Conservation (phyloP, 306 rosid species). For the Abrus precatorius region DNA sequence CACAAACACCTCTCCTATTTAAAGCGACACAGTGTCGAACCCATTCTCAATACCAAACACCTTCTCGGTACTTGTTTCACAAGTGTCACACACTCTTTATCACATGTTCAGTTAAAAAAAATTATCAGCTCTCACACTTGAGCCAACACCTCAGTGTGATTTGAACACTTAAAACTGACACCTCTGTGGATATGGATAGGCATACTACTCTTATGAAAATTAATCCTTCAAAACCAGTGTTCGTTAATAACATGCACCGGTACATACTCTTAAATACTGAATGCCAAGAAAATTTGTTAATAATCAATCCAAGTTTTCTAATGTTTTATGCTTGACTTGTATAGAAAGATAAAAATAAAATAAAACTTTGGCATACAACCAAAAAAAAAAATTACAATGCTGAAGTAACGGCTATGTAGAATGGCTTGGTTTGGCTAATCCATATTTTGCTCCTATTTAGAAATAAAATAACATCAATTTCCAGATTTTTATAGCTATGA, state of each 20-base stretch:
- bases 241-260: constrained; percentile 1
- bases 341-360: not conserved
- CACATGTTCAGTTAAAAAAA: too few relatives aligned
- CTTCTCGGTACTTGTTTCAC: too few relatives aligned
- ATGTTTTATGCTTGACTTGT: constrained; percentile 2
- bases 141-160: too few relatives aligned
- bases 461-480: constrained; percentile 31
- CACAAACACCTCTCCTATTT: too few relatives aligned
- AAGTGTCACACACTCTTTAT: too few relatives aligned
- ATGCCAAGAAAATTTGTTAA: constrained; percentile 24
- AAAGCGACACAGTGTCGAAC: too few relatives aligned
- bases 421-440: constrained; percentile 15
- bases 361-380: constrained; percentile 16
- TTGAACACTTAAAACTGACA: too few relatives aligned
- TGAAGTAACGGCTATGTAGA: not conserved
- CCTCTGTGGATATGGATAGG: too few relatives aligned
- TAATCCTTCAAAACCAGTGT: not conserved
- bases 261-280: constrained; percentile 3
- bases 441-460: constrained; percentile 7
- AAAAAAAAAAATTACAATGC: constrained; percentile 14
- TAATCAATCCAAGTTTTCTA: constrained; percentile 1
- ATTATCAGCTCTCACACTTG: too few relatives aligned
- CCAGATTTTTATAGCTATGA: constrained; percentile 3
- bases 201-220: too few relatives aligned
- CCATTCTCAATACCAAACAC: too few relatives aligned